Evolutionary conservation across 352 stramenopile genomes (phyloP).

Genomic region (Phytopythium ostracodes): DNA sequence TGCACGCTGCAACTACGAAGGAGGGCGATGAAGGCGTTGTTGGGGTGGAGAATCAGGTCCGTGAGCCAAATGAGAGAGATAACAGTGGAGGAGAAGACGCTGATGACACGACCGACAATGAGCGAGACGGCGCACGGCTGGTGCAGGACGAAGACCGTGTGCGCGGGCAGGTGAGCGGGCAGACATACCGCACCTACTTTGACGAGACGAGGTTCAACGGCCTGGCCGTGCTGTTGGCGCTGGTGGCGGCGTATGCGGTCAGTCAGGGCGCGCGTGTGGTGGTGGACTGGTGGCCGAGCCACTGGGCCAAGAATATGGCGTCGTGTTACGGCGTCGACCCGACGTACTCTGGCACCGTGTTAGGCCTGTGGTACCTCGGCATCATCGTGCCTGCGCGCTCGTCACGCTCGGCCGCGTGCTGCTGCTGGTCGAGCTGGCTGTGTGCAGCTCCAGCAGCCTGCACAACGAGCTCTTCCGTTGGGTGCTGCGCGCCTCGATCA

Average conservation of each 20-base stretch:
- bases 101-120: background rate
- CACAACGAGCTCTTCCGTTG: slow-evolving; percentile 33
- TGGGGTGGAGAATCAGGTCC: background rate
- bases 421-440: slow-evolving; percentile 16
- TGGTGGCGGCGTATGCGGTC: slow-evolving; percentile 8
- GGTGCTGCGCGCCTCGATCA: slow-evolving; percentile 38
- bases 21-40: background rate
- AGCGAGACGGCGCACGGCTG: slow-evolving; percentile 1
- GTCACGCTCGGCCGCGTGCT: slow-evolving; percentile 19
- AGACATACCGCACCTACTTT: slow-evolving; percentile 20
- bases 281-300: slow-evolving; percentile 25
- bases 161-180: slow-evolving; percentile 6
- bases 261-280: slow-evolving; percentile 16
- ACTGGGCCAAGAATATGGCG: slow-evolving; percentile 25
- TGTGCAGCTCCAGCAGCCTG: slow-evolving; percentile 25
- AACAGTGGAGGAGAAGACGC: background rate
- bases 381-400: slow-evolving; percentile 26
- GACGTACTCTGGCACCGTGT: slow-evolving; percentile 12
- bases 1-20: too few relatives aligned
- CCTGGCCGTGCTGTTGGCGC: slow-evolving; percentile 7
- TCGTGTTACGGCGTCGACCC: background rate
- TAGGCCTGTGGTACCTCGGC: slow-evolving; percentile 32
- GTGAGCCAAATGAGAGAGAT: slow-evolving; percentile 1
- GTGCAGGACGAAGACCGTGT: slow-evolving; percentile 26
- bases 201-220: slow-evolving; percentile 15